Evolutionary conservation across 192 early-diverging fungal species (phyloP).

Genomic region (Entophlyctis luteolus): DNA sequence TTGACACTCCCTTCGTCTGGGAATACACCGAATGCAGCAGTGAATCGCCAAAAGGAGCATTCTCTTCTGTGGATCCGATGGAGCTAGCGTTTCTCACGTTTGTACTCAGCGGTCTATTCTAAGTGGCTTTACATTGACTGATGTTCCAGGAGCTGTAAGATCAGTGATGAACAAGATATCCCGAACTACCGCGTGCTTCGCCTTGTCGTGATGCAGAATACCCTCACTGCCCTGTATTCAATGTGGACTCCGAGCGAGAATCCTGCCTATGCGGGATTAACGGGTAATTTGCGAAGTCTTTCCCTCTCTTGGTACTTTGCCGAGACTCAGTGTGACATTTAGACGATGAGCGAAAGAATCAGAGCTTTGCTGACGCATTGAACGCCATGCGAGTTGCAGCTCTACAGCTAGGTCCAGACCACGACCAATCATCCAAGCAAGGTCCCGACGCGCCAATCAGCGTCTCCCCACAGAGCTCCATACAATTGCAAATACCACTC

Average conservation of each 20-base stretch:
- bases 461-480: neutral
- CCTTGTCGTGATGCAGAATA: slow-evolving; percentile 21
- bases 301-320: neutral
- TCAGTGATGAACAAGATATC: slow-evolving; percentile 11
- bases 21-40: neutral
- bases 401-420: neutral
- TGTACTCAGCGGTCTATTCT: neutral
- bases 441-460: no score
- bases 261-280: neutral
- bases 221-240: slow-evolving; percentile 1
- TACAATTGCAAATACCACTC: neutral
- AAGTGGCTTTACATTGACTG: no score
- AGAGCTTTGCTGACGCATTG: neutral
- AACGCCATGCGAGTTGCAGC: neutral
- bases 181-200: slow-evolving; percentile 8
- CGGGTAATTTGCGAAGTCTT: neutral
- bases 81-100: slow-evolving; percentile 18
- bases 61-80: slow-evolving; percentile 1
- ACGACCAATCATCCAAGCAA: neutral
- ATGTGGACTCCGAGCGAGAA: slow-evolving; percentile 1
- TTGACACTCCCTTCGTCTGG: neutral
- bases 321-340: no score
- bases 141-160: slow-evolving; percentile 7
- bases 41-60: neutral
- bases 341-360: neutral